Conservation (phyloP, 208 protist species). For the Crithidia thermophila region DNA sequence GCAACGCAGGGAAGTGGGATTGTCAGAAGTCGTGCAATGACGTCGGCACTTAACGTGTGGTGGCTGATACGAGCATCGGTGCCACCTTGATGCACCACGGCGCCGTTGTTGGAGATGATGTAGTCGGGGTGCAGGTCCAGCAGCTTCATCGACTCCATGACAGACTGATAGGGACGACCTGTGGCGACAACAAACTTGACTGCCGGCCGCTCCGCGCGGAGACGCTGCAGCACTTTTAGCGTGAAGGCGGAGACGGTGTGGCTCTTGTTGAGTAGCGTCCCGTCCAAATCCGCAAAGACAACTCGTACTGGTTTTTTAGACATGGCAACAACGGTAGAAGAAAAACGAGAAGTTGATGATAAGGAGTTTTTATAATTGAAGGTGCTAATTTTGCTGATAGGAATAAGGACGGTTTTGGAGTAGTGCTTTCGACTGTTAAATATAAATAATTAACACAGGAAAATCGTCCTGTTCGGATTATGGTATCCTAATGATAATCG, state of each 20-base stretch:
- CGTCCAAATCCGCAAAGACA: conserved; percentile 50
- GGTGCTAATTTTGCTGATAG: too few relatives aligned
- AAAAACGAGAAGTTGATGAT: not conserved
- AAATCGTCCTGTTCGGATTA: too few relatives aligned
- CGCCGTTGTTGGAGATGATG: conserved; percentile 64
- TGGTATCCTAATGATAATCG: too few relatives aligned
- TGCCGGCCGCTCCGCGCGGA: conserved; percentile 13
- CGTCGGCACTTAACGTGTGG: conserved; percentile 30
- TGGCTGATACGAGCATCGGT: conserved; percentile 24
- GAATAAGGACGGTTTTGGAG: too few relatives aligned
- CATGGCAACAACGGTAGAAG: not conserved
- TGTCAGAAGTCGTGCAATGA: conserved; percentile 34
- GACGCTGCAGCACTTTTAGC: conserved; percentile 20
- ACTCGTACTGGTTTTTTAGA: not conserved
- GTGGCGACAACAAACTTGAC: conserved; percentile 49
- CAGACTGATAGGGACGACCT: conserved; percentile 44
- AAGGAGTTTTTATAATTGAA: too few relatives aligned
- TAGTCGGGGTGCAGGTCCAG: conserved; percentile 45
- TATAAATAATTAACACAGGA: too few relatives aligned
- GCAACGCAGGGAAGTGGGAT: conserved; percentile 1
- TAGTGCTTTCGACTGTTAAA: too few relatives aligned
- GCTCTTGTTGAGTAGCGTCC: conserved; percentile 43
- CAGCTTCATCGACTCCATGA: conserved; percentile 39
- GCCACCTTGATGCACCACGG: conserved; percentile 36
- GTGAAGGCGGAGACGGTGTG: conserved; percentile 40